Evolutionary conservation across 2,329 filamentous ascomycete species (phyloP), one percentile per base, ranked within the genome.

Genomic region (Cercospora sp.): DNA sequence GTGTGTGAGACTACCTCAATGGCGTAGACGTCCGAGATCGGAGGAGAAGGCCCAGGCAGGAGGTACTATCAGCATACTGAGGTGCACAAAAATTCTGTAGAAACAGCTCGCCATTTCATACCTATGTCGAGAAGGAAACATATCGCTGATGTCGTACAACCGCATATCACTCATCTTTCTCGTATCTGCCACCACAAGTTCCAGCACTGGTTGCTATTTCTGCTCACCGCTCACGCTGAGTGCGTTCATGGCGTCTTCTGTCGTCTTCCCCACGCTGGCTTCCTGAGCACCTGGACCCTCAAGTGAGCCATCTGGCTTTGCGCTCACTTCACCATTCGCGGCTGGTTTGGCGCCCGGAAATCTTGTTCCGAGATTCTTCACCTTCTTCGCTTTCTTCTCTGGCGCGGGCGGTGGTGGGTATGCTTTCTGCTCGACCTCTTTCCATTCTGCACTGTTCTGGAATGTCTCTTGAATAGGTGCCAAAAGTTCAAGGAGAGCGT

Each of bases 381-480:
- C 88, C 72, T 85, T 83, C 76, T 86, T 88, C 81, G 93, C 91
- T 83, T 92, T 89, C 78, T 87, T 85, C 73, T 88, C 86, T 3
- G 82, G 80, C 28, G 84, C 83, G 0, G 86, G 84, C 7, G 82
- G 82, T 1, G 88, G 88, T 18, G 95, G 95, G 85, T 98, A 99
- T 32, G 94, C 95, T 78, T 90, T 89, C 63, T 87, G 78, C 61
- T 90, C 87, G 64, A 93, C 86, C 66, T 89, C 88, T 81, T 97
- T 90, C 93, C 93, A 98, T 76, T 94, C 92, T 32, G 85, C 76
- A 0, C 87, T 90, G 0, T 85, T 86, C 70, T 91, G 82, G 82
- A 88, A 98, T 5, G 89, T 90, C 3, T 84, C 85, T 72, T 90
- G 89, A 68, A 99, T 94, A 1, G 94, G 93, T 2, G 85, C 88